These are phyloP conservation scores for Mortierella sp. DNA, from an alignment of 371 early-diverging fungal genomes.

Conservation along the genomic window DNA sequence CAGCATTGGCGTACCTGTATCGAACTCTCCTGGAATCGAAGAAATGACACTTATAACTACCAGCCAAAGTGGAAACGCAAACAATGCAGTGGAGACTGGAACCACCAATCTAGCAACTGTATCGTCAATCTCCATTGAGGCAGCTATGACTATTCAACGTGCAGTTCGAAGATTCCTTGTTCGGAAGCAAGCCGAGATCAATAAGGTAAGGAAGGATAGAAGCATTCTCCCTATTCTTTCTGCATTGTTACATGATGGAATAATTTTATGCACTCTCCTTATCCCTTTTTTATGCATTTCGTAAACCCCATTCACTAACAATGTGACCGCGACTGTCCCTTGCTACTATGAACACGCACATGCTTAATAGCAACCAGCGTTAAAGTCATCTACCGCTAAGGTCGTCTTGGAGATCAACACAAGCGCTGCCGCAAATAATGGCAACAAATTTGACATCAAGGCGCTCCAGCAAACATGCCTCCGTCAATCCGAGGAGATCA, in stretches of 20 bases:
- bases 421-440: neutral
- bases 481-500: conserved; percentile 41
- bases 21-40: conserved; percentile 35
- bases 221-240: neutral
- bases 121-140: neutral
- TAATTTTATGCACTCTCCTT: neutral
- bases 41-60: conserved; percentile 6
- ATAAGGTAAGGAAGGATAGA: conserved; percentile 7
- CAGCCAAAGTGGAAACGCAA: neutral
- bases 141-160: conserved; percentile 38
- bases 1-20: conserved; percentile 11
- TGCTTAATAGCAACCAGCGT: neutral
- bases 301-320: neutral
- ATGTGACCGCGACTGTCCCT: neutral
- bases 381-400: neutral
- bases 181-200: conserved; percentile 19
- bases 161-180: conserved; percentile 41
- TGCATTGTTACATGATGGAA: neutral
- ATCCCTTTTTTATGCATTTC: neutral
- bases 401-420: neutral
- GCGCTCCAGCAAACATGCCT: conserved; percentile 33
- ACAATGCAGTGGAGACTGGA: neutral
- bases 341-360: too few relatives aligned
- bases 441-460: conserved; percentile 11
- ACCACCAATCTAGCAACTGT: neutral